Conservation (phyloP, 2,329 filamentous ascomycete genomes). For the Arthrobotrys sinensis region DNA sequence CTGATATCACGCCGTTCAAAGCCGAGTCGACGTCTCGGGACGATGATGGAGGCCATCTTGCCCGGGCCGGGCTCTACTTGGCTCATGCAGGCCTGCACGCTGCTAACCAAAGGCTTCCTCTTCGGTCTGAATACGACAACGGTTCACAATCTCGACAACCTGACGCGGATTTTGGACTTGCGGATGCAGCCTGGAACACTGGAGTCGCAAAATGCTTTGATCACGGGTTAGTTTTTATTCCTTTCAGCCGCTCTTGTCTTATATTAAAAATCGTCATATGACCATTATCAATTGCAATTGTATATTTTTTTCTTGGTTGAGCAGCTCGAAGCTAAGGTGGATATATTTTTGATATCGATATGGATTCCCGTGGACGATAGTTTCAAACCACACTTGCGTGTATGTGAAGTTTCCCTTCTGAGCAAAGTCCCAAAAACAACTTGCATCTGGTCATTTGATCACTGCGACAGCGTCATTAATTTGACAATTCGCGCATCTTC, state of each 20-base stretch:
- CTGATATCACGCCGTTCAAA: background rate
- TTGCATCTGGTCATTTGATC: conserved; percentile 14
- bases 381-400: conserved; percentile 91
- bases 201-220: conserved; percentile 36
- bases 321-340: conserved; percentile 30
- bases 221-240: conserved; percentile 48
- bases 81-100: conserved; percentile 80
- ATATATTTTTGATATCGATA: conserved; percentile 42
- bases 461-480: background rate
- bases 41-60: conserved; percentile 43
- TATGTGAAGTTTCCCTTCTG: conserved; percentile 68
- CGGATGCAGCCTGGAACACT: conserved; percentile 48
- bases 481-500: background rate
- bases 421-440: background rate
- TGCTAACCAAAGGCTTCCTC: conserved; percentile 81
- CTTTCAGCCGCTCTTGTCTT: background rate
- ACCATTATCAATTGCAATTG: conserved; percentile 1
- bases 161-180: conserved; percentile 80
- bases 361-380: conserved; percentile 68
- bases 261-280: background rate
- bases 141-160: conserved; percentile 81
- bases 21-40: background rate
- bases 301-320: background rate
- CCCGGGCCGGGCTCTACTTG: conserved; percentile 72
- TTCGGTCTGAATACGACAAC: conserved; percentile 82